Base-by-base conservation (phyloP, 345 rosid genomes). In the Hibiscus tridactylites region DNA sequence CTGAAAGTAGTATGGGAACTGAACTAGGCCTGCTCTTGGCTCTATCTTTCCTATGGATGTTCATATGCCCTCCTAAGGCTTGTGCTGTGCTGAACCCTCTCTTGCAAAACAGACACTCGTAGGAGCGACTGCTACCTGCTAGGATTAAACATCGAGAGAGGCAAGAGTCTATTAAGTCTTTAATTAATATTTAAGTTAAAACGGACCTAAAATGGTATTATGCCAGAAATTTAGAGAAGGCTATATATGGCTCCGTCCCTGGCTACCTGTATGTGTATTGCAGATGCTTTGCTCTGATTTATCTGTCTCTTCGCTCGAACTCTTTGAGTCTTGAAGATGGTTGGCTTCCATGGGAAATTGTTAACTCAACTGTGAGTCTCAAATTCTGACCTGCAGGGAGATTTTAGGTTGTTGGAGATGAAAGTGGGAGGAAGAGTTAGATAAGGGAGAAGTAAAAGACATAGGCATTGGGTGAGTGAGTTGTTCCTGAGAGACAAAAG, bases 51-150 rank as follows among this genome's bases (percentile, higher is more conserved):
- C 98, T 82, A 80, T 93, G 97, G 72, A 93, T 89, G 75, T 93
- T 92, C 98, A 92, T 92, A 79, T 92, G 98, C 24, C 98, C 98
- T 0, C 98, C 98, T 73, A 92, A 78, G 62, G 98, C 98, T 71
- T 93, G 98, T 37, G 97, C 98, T 80, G 88, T 93, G 61, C 91
- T 88, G 80, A 93, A 93, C 28, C 97, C 98, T 80, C 97, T 81
- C 87, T 87, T 89, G 88, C 98, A 93, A 68, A 89, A 90, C 57
- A 79, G 82, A 61, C 91, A 90, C 74, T 85, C 88, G 61, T 88
- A 86, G 72, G 86, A 80, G 68, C 90, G 59, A 58, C 84, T 6
- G 42, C 42, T 37, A 6, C 42, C 42, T 37, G 9, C 9, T 7
- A 7, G 8, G 9, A 37, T 37, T 1, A 37, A 37, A 37, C 8